Evolutionary conservation across 129 eudicot species (phyloP), one percentile per base, ranked within the genome.

Genomic region (Tagetes erecta): DNA sequence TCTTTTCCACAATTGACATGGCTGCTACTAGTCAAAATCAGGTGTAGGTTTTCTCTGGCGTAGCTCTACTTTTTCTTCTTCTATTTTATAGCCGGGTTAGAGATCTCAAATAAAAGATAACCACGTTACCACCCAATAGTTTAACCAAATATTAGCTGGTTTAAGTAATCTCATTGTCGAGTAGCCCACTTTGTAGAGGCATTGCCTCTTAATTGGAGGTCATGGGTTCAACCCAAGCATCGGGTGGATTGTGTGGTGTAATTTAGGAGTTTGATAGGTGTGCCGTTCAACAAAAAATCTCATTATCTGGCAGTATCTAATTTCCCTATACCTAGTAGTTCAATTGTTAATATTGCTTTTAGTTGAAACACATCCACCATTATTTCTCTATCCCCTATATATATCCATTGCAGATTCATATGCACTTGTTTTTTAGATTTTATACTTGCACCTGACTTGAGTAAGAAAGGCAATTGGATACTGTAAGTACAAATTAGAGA

Each of bases 81-180:
- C 27, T 20, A 8, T 53, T 52, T 70, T 52, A 20, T 14, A 37
- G 46, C 39, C 50, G 0, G 51, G 27, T 57, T 37, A 52, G 12
- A 69, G 5, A n/a, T 20, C n/a, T 52, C 75, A 69, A 49, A 6
- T 49, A 49, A 35, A 46, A 14, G 30, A 33, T 44, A 42, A 44
- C n/a, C 52, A 8, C 57, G n/a, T 0, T 51, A 51, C 30, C 57
- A 11, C 57, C 27, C 56, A 0, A 44, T 44, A 20, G 53, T 44
- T 20, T n/a, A 39, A 65, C 52, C 70, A 65, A 14, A 14, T 40
- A 63, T 65, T 38, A 65, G 35, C 51, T 65, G 70, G 70, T 40
- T 40, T 40, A 2, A 40, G 31, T 70, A 37, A n/a, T 12, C 73
- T n/a, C 38, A 39, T 20, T 20, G 27, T 20, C 27, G 27, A 20